Evolutionary conservation across 1,139 yeast species (phyloP).

Genomic region (Ogataea hybrid): DNA sequence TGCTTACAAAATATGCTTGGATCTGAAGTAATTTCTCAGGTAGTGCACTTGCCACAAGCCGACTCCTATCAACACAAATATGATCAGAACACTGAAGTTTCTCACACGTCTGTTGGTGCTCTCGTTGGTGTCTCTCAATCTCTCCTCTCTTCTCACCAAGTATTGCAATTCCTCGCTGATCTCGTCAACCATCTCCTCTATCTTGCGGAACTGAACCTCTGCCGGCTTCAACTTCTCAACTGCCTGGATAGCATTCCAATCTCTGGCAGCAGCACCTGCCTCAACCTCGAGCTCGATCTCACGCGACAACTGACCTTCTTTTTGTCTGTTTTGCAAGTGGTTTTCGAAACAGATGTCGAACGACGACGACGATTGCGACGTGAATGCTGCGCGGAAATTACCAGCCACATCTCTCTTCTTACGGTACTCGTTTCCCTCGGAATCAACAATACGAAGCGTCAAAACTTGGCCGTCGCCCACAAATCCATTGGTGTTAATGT

Average conservation of each 20-base stretch:
- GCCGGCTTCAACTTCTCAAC: constrained; percentile 90
- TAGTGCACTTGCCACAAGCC: constrained; percentile 93
- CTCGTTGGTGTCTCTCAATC: constrained; percentile 95
- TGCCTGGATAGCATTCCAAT: constrained; percentile 94
- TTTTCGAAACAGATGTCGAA: constrained; percentile 92
- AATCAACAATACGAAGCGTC: constrained; percentile 58
- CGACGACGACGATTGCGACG: constrained; percentile 78
- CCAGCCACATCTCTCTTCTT: constrained; percentile 65
- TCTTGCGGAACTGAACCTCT: constrained; percentile 82
- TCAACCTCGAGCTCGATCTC: constrained; percentile 88
- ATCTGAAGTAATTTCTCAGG: constrained; percentile 88
- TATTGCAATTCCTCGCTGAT: constrained; percentile 75
- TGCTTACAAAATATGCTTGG: constrained; percentile 80
- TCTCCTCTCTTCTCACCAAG: constrained; percentile 82
- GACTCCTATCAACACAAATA: constrained; percentile 67
- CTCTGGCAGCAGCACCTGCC: constrained; percentile 95
- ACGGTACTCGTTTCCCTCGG: constrained; percentile 70
- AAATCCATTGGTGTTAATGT: constrained; percentile 68
- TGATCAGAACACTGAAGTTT: constrained; percentile 71
- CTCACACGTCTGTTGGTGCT: constrained; percentile 86
- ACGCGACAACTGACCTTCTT: constrained; percentile 44
- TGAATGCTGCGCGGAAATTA: constrained; percentile 69
- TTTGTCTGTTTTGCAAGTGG: constrained; percentile 40
- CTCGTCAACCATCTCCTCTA: constrained; percentile 82
- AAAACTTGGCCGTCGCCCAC: constrained; percentile 84